These are phyloP conservation scores for Dichotomocladium elegans DNA, from an alignment of 371 early-diverging fungal genomes.

Conservation along the genomic window DNA sequence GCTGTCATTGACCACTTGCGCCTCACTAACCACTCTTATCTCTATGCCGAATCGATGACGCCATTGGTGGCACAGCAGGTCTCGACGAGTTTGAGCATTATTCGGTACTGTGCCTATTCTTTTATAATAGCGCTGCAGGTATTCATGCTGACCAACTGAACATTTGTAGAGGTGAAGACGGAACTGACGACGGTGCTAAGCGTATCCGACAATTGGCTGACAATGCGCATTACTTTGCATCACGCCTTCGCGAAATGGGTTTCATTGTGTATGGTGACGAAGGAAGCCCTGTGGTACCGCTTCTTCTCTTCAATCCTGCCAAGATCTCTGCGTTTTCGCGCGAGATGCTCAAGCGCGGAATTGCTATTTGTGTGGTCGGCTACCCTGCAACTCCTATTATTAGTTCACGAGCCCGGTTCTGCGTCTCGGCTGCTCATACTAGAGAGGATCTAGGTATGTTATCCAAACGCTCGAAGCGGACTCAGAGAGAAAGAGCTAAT, in stretches of 20 bases:
- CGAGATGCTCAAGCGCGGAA: slow-evolving; percentile 82
- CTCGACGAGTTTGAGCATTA: slow-evolving; percentile 78
- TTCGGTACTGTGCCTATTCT: slow-evolving; percentile 25
- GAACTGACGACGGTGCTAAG: slow-evolving; percentile 76
- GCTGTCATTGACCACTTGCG: slow-evolving; percentile 86
- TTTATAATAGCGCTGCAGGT: not conserved
- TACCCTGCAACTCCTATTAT: slow-evolving; percentile 97
- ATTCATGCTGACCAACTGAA: not conserved
- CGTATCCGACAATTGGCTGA: slow-evolving; percentile 80
- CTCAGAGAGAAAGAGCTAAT: no score
- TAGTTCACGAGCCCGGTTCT: slow-evolving; percentile 92
- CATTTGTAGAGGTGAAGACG: slow-evolving; percentile 73
- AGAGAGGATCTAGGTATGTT: slow-evolving; percentile 81
- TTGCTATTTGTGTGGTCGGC: slow-evolving; percentile 97
- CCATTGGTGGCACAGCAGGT: slow-evolving; percentile 90
- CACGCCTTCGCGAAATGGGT: slow-evolving; percentile 81
- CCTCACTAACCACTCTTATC: slow-evolving; percentile 75
- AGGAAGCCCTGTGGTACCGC: slow-evolving; percentile 94
- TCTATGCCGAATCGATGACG: slow-evolving; percentile 94
- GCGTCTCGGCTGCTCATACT: slow-evolving; percentile 94
- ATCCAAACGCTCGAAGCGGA: no score
- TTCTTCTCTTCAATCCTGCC: slow-evolving; percentile 93
- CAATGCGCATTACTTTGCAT: slow-evolving; percentile 84
- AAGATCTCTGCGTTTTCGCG: slow-evolving; percentile 98
- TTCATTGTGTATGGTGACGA: slow-evolving; percentile 95